Evolutionary conservation across 306 rosid species (phyloP).

Genomic region (Rosa rugosa): DNA sequence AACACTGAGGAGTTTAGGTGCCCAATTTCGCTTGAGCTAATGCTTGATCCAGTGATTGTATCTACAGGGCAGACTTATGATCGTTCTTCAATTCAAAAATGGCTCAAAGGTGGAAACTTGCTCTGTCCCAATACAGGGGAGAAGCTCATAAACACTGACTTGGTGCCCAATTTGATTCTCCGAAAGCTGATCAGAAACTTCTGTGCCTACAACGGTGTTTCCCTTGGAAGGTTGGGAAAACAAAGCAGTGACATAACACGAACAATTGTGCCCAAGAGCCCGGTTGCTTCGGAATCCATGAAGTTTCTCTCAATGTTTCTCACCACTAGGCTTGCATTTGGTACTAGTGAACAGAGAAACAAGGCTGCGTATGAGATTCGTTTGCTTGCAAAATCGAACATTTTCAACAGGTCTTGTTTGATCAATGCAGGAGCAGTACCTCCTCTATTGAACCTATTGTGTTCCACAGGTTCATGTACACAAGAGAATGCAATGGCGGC

Average conservation of each 20-base stretch:
- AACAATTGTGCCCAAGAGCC: constrained; percentile 42
- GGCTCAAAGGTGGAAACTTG: constrained; percentile 69
- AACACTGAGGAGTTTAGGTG: constrained; percentile 74
- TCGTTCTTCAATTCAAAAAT: constrained; percentile 65
- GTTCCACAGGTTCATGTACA: constrained; percentile 22
- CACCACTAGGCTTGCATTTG: constrained; percentile 50
- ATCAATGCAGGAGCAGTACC: constrained; percentile 55
- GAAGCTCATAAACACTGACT: constrained; percentile 45
- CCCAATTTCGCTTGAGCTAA: constrained; percentile 76
- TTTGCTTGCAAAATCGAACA: constrained; percentile 54
- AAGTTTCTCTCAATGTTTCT: constrained; percentile 57
- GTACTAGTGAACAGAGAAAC: constrained; percentile 44
- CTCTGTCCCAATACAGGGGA: constrained; percentile 88
- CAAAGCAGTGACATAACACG: constrained; percentile 35
- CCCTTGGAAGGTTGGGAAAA: constrained; percentile 5
- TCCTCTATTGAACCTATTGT: constrained; percentile 48
- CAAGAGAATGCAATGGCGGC: constrained; percentile 69
- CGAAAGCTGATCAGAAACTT: constrained; percentile 53
- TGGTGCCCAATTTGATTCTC: constrained; percentile 62
- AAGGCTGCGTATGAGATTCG: constrained; percentile 83
- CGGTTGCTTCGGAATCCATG: constrained; percentile 48
- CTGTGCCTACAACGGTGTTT: constrained; percentile 45
- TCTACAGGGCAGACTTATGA: constrained; percentile 95
- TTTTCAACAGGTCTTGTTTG: constrained; percentile 67
- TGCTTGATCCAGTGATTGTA: constrained; percentile 85